phyloP scores from a whole-genome alignment of 768 basidiomycete species.

The Leccinellum rugosiceps region DNA sequence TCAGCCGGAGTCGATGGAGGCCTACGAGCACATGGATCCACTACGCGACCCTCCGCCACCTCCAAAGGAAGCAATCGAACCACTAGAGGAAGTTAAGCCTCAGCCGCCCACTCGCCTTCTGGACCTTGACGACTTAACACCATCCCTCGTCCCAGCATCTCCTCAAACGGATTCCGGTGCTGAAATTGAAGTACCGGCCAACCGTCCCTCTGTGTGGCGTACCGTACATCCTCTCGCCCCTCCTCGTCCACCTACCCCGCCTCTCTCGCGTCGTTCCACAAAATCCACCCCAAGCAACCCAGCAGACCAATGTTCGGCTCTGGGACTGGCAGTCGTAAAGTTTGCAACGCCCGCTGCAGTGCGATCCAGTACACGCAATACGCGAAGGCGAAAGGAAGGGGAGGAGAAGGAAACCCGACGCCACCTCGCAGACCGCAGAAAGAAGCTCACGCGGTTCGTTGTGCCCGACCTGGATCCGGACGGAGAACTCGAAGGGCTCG shows the following conservation, averaged over 20 bases:
- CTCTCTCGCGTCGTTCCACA: neutral
- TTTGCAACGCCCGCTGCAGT: neutral
- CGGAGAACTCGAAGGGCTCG: neutral
- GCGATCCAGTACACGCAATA: neutral
- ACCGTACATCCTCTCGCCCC: neutral
- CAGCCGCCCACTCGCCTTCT: neutral
- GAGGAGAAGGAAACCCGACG: neutral
- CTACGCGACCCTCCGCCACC: neutral
- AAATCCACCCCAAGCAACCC: neutral
- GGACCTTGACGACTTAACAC: neutral
- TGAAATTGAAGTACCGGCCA: neutral
- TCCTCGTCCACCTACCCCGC: conserved; percentile 10
- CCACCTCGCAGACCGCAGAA: neutral
- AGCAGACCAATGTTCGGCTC: neutral
- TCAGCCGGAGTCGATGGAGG: neutral
- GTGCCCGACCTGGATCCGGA: conserved; percentile 3
- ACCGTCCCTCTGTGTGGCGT: neutral
- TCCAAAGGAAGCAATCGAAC: neutral
- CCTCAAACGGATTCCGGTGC: neutral
- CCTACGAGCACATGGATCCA: neutral
- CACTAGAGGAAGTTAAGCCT: neutral
- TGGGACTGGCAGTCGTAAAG: neutral
- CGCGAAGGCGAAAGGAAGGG: neutral
- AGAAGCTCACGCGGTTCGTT: conserved; percentile 15
- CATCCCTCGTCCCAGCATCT: neutral